phyloP scores from a whole-genome alignment of 2,329 filamentous ascomycete species.

The Aspergillus pseudonomiae region DNA sequence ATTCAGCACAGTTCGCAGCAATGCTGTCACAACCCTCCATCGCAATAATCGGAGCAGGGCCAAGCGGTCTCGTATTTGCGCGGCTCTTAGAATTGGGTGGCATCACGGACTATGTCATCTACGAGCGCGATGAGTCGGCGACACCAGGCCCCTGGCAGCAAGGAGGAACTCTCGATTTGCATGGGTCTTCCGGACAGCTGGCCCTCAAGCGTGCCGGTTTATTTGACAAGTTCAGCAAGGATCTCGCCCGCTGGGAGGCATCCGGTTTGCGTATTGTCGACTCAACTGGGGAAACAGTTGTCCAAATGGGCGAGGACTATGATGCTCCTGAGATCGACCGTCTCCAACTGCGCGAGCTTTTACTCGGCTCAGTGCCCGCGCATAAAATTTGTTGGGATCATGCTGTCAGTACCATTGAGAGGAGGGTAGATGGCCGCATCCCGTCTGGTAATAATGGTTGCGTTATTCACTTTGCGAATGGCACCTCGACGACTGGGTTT shows the following conservation, averaged over 20 bases:
- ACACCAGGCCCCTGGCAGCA: slow-evolving; percentile 9
- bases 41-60: slow-evolving; percentile 26
- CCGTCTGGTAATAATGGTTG: not conserved
- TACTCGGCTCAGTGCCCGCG: slow-evolving; percentile 39
- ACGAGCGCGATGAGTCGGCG: slow-evolving; percentile 21
- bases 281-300: not conserved
- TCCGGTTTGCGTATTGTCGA: slow-evolving; percentile 9
- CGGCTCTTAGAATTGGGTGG: slow-evolving; percentile 20
- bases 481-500: slow-evolving; percentile 38
- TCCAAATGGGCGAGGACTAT: slow-evolving; percentile 23
- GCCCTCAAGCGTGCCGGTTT: slow-evolving; percentile 26
- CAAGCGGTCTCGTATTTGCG: slow-evolving; percentile 25
- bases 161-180: slow-evolving; percentile 27
- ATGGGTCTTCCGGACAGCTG: slow-evolving; percentile 22
- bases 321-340: slow-evolving; percentile 49
- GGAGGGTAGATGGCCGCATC: not conserved
- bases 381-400: slow-evolving; percentile 39
- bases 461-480: slow-evolving; percentile 33
- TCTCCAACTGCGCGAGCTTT: slow-evolving; percentile 35
- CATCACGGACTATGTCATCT: slow-evolving; percentile 23
- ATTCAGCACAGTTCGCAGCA: not conserved
- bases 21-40: slow-evolving; percentile 13
- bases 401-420: not conserved
- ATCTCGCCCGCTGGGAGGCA: slow-evolving; percentile 22
- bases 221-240: slow-evolving; percentile 22